These are phyloP conservation scores for Ophiocordyceps sinensis DNA, from an alignment of 2,329 filamentous ascomycete genomes.

Conservation along the genomic window DNA sequence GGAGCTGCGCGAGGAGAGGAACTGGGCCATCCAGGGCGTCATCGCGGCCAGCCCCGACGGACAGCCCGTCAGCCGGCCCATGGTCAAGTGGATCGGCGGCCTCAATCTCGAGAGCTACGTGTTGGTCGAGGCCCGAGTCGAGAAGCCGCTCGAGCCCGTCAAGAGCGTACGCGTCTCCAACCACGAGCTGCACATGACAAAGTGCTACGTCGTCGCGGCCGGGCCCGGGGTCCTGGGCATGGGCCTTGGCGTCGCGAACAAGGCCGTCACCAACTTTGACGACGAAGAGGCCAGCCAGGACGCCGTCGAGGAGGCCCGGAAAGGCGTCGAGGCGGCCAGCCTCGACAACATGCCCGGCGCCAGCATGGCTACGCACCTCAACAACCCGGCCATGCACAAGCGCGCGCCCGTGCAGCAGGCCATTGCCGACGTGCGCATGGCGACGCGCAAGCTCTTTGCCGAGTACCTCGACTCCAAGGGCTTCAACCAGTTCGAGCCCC, in stretches of 20 bases:
- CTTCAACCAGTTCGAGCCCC: conserved; percentile 78
- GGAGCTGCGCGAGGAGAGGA: conserved; percentile 62
- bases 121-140: conserved; percentile 63
- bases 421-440: conserved; percentile 41
- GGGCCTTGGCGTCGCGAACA: conserved; percentile 39
- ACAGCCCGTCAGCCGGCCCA: conserved; percentile 60
- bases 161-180: conserved; percentile 71
- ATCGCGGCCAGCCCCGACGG: conserved; percentile 51
- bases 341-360: conserved; percentile 49
- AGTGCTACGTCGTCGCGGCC: conserved; percentile 63
- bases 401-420: conserved; percentile 83
- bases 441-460: conserved; percentile 55
- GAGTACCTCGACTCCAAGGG: conserved; percentile 63
- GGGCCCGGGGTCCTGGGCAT: conserved; percentile 43
- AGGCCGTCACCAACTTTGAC: conserved; percentile 41
- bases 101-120: conserved; percentile 73
- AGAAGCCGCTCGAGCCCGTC: conserved; percentile 73
- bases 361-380: conserved; percentile 68
- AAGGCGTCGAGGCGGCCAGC: conserved; percentile 25
- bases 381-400: conserved; percentile 89
- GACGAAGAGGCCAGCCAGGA: conserved; percentile 33
- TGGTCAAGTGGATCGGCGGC: conserved; percentile 81
- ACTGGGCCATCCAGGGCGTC: conserved; percentile 73
- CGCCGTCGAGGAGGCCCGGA: conserved; percentile 27
- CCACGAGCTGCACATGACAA: conserved; percentile 77